phyloP scores from a whole-genome alignment of 2,329 filamentous ascomycete genomes.

The Harringtonia lauricola region DNA sequence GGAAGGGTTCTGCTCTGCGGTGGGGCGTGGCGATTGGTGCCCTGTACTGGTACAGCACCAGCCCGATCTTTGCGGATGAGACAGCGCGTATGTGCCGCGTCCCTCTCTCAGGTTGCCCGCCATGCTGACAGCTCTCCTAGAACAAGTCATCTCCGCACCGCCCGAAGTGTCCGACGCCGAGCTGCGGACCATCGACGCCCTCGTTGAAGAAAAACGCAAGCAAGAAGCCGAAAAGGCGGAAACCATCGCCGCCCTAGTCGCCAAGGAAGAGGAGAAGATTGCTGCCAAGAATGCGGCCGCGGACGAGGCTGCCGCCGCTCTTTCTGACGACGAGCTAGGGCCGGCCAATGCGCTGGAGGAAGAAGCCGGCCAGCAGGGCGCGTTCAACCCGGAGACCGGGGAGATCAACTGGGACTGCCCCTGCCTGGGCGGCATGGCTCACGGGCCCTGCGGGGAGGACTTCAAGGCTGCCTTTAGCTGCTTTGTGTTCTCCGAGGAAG shows the following conservation, averaged over 20 bases:
- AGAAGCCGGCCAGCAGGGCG: conserved; percentile 77
- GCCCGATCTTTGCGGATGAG: conserved; percentile 76
- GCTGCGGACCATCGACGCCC: conserved; percentile 53
- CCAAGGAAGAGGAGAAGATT: conserved; percentile 14
- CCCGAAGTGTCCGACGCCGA: conserved; percentile 44
- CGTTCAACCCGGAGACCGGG: conserved; percentile 95
- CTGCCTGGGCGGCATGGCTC: conserved; percentile 91
- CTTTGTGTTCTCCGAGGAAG: conserved; percentile 90
- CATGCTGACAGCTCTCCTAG: conserved; percentile 12
- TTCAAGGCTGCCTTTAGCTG: conserved; percentile 96
- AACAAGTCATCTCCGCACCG: conserved; percentile 26
- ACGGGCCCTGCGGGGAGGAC: conserved; percentile 89
- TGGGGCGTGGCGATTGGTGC: conserved; percentile 66
- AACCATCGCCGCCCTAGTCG: conserved; percentile 13
- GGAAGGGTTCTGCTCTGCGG: conserved; percentile 65
- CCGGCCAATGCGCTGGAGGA: conserved; percentile 52
- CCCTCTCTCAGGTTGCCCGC: conserved; percentile 5
- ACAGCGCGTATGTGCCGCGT: conserved; percentile 61
- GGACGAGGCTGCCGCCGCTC: conserved; percentile 6
- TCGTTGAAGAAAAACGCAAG: conserved; percentile 52
- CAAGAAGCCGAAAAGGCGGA: conserved; percentile 22
- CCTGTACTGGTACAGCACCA: conserved; percentile 93
- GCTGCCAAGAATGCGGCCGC: conserved; percentile 10
- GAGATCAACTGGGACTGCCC: conserved; percentile 99
- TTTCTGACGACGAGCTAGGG: too few species aligned